phyloP scores from a whole-genome alignment of 257 asterid species.

The Nicotiana sylvestris region DNA sequence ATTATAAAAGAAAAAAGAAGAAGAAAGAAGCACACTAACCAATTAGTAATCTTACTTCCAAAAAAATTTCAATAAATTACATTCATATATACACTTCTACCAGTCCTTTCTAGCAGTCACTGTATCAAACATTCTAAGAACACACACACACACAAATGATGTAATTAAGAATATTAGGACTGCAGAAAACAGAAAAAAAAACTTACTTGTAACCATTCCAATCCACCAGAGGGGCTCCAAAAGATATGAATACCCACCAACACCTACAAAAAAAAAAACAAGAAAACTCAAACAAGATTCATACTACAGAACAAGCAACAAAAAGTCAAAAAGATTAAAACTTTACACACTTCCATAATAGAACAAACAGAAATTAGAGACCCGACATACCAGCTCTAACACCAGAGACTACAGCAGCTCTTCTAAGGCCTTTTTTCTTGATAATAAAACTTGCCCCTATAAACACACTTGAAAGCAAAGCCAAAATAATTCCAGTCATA shows the following conservation, averaged over 20 bases:
- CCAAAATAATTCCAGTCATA: constrained; percentile 60
- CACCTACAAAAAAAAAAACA: constrained; percentile 39
- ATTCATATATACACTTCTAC: neutral
- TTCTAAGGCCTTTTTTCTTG: constrained; percentile 75
- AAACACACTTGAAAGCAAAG: constrained; percentile 63
- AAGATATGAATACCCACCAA: constrained; percentile 77
- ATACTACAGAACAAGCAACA: neutral
- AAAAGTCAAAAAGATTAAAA: neutral
- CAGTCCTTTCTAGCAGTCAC: neutral
- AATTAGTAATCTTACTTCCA: neutral
- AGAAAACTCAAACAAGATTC: constrained; percentile 2
- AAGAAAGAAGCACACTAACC: neutral
- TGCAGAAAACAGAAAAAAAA: neutral
- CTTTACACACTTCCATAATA: neutral
- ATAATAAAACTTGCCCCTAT: constrained; percentile 77
- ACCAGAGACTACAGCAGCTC: constrained; percentile 79
- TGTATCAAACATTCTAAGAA: neutral
- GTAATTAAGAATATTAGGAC: neutral
- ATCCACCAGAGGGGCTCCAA: constrained; percentile 92
- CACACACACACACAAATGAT: neutral
- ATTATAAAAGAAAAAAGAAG: neutral
- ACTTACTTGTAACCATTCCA: constrained; percentile 83
- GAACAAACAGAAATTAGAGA: neutral
- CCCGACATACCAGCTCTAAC: constrained; percentile 60
- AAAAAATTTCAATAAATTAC: neutral